Evolutionary conservation across 805 yeast species (phyloP).

Genomic region (Debaryomyces tyrocola): DNA sequence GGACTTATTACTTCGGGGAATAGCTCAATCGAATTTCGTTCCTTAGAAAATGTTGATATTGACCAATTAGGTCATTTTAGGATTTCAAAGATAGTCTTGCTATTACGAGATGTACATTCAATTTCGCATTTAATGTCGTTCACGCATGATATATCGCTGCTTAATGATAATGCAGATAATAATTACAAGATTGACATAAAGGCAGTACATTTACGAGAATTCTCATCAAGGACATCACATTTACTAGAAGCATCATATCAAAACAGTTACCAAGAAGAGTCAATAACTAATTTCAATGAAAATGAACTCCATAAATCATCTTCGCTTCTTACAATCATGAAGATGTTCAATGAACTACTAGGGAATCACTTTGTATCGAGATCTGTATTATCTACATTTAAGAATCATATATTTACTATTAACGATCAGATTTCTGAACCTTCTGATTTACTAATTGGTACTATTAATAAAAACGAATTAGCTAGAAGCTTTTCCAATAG

Average conservation of each 20-base stretch:
- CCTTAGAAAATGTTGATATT: conserved; percentile 5
- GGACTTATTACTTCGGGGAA: background rate
- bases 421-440: conserved; percentile 30
- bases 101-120: conserved; percentile 31
- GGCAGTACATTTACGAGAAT: conserved; percentile 56
- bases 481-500: background rate
- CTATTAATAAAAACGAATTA: conserved; percentile 17
- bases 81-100: conserved; percentile 23
- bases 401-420: conserved; percentile 28
- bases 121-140: conserved; percentile 35
- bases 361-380: conserved; percentile 25
- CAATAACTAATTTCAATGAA: conserved; percentile 15
- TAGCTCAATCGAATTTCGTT: background rate
- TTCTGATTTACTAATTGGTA: conserved; percentile 26
- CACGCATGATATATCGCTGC: conserved; percentile 23
- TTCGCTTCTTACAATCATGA: conserved; percentile 34
- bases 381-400: conserved; percentile 32
- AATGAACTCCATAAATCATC: conserved; percentile 27
- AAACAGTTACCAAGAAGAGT: conserved; percentile 12
- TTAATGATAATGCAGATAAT: conserved; percentile 14
- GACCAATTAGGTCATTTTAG: conserved; percentile 18
- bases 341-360: conserved; percentile 32
- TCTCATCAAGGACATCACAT: conserved; percentile 70
- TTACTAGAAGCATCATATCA: conserved; percentile 61
- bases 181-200: conserved; percentile 31